Base-by-base conservation (phyloP, 106 monocot species). In the Dendrobium chrysotoxum region DNA sequence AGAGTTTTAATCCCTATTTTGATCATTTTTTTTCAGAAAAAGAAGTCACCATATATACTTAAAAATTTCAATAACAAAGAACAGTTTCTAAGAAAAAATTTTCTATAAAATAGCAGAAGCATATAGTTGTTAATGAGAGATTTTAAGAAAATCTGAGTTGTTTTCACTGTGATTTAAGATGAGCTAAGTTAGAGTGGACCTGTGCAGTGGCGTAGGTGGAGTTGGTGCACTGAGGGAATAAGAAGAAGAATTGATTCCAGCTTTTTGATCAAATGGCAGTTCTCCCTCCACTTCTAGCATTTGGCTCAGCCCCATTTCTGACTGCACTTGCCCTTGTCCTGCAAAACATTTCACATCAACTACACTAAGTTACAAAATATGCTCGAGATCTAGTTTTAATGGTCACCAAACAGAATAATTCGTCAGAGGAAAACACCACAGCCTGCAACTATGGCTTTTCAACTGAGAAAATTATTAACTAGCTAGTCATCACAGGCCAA, bases 301-400 rank as follows among this genome's bases (percentile, higher is more conserved):
- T 74, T 83, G 83, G 73, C 50, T 78, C 57, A 85, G 80, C 40
- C 83, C 83, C 88, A 88, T 82, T 4, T 80, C 88, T 72, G 58
- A 61, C 67, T 84, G 81, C 75, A 75, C 85, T 85, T 80, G 84
- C 7, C 88, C 90, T 88, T 81, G 74, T 53, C 11, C 71, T 61
- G 61, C 61, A 23, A 61, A 61, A 23, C 8, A n/a, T 61, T 61
- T 23, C 61, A 61, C 20, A 61, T 20, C 23, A 61, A 5, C 20
- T 23, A 61, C 6, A 21, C 23, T 61, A 61, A 6, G 23, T 4
- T 61, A 55, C 55, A 55, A 55, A 55, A 55, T 55, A 55, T 17
- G 20, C 44, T 44, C 5, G 44, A 44, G 44, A 15, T 13, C 50
- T 23, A 61, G 6, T 4, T 23, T 61, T 61, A 61, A 4, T 61